Evolutionary conservation across 805 yeast species (phyloP).

Genomic region (Wickerhamiella galacta): DNA sequence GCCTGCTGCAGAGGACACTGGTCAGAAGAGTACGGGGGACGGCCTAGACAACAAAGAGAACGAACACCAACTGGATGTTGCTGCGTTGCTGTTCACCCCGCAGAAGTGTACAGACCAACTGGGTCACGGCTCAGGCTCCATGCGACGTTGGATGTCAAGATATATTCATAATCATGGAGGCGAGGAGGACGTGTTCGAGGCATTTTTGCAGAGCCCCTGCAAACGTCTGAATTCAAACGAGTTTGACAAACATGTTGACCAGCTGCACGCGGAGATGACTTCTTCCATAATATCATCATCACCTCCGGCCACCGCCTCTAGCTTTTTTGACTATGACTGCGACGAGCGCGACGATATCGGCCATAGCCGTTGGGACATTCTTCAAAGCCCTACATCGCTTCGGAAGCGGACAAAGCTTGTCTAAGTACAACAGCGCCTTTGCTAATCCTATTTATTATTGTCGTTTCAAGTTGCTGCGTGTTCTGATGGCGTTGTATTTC

Average conservation of each 20-base stretch:
- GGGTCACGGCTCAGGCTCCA: conserved; percentile 4
- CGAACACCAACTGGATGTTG: not conserved
- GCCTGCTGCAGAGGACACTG: no score
- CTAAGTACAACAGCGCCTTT: no score
- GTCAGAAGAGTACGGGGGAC: no score
- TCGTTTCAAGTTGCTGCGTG: no score
- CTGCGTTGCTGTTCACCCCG: conserved; percentile 2
- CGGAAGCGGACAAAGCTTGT: no score
- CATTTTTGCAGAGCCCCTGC: conserved; percentile 6
- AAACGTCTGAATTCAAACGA: conserved; percentile 2
- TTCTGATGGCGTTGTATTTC: no score
- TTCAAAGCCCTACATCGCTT: no score
- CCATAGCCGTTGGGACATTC: no score
- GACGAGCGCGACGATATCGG: not conserved
- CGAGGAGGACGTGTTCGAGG: conserved; percentile 8
- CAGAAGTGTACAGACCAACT: not conserved
- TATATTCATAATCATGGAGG: conserved; percentile 4
- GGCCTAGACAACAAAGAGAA: no score
- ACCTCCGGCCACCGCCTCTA: conserved; percentile 1
- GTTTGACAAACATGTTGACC: not conserved
- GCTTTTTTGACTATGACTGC: not conserved
- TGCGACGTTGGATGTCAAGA: conserved; percentile 6
- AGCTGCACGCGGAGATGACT: not conserved
- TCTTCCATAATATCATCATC: conserved; percentile 1
- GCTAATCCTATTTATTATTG: no score